Base-by-base conservation (phyloP, 768 basidiomycete genomes). In the Trametes villosa region DNA sequence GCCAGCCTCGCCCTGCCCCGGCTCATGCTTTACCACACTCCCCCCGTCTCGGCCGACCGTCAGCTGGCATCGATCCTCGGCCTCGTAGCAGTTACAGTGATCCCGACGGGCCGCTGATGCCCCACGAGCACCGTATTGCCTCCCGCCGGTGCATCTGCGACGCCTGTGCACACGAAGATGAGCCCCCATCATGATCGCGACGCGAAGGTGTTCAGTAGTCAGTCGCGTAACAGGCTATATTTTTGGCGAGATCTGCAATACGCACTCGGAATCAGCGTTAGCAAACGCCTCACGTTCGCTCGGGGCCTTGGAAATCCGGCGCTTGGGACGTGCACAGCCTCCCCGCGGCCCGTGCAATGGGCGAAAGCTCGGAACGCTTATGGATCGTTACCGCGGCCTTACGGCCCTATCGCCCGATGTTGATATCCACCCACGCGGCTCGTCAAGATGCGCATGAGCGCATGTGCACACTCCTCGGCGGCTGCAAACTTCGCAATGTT, bases 91-190 rank as follows among this genome's bases (percentile, higher is more conserved):
- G 9, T 30, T 24, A 12, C n/a, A n/a, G n/a, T 29, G 3, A 4
- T 30, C n/a, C 40, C 40, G 15, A 11, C n/a, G 6, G 40, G 12
- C 15, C n/a, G 11, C 9, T 17, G 15, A 11, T 41, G 40, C 8
- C 40, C 40, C 33, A 46, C 30, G n/a, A n/a, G n/a, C n/a, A 18
- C 36, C 20, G 34, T 24, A 57, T 40, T 57, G 55, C 38, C 56
- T 9, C 56, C 33, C 40, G 17, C 48, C 56, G 24, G 56, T 49
- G 33, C 48, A 57, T 9, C 12, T 33, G 9, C 56, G n/a, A 48
- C 47, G 34, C 46, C 34, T 26, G 38, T 41, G 31, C 15, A 34
- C n/a, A 4, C 42, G 9, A 9, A 55, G 9, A 30, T 31, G 6
- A 29, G 33, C 34, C 53, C 44, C 31, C 47, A 57, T 40, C 31